Percentiles rank a stretch among this genome's conserved stretches.
phyloP scores from a whole-genome alignment of 1,284 basidiomycete genomes.

The Cryptococcus floricola region DNA sequence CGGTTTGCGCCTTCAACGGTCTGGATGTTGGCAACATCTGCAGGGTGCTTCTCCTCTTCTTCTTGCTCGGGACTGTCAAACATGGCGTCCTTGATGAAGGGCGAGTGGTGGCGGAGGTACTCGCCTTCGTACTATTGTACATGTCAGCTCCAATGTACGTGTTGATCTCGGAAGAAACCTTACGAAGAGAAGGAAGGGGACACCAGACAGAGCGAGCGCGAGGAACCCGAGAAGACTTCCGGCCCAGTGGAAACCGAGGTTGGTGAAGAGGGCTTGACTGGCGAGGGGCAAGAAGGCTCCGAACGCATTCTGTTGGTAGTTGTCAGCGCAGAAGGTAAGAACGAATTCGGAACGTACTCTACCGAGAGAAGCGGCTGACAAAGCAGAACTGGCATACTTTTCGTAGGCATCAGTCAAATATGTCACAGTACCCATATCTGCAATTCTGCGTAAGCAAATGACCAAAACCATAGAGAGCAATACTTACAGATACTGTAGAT shows the following conservation, averaged over 20 bases:
- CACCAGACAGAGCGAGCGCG: conserved; percentile 9
- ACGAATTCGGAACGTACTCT: neutral
- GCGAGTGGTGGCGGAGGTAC: conserved; percentile 6
- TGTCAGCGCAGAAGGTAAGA: neutral
- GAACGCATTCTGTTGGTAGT: neutral
- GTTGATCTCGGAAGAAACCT: neutral
- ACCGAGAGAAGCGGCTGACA: conserved; percentile 12
- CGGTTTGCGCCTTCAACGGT: too few relatives aligned
- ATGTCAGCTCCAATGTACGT: neutral
- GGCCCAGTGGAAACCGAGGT: conserved; percentile 14
- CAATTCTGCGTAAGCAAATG: neutral
- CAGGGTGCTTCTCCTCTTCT: neutral
- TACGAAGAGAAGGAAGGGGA: conserved; percentile 15
- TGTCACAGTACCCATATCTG: conserved; percentile 12
- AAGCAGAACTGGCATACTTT: conserved; percentile 11
- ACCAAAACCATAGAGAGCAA: neutral
- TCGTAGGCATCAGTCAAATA: conserved; percentile 13
- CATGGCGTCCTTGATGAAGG: conserved; percentile 7
- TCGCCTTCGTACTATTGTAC: conserved; percentile 3
- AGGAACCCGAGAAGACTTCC: conserved; percentile 12
- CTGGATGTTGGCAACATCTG: too few relatives aligned
- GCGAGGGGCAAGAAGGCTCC: conserved; percentile 14
- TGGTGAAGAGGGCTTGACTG: conserved; percentile 11
- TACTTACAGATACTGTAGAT: conserved; percentile 12
- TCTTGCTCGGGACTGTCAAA: conserved; percentile 4